Evolutionary conservation across 116 monocot species (phyloP), one percentile per base, ranked within the genome.

Genomic region (Dioscorea cayenensis): DNA sequence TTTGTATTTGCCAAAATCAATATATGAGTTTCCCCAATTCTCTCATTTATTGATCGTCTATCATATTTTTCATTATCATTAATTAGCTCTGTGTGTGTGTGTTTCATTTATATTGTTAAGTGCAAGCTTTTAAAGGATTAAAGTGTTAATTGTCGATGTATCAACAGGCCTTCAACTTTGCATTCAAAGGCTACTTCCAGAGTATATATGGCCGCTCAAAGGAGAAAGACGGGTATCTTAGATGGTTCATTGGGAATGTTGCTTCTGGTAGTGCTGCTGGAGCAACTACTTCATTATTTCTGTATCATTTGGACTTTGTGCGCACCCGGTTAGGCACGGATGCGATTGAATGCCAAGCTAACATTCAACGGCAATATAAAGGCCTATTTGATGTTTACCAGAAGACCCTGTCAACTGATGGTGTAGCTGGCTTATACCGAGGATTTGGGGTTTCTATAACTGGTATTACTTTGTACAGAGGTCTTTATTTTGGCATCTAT

Each of bases 211-310:
- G 88, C 67, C 73, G 32, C 35, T 82, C 88, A 58, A 94, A 84
- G 73, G 93, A 92, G 75, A 89, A 86, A 73, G 92, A 91, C 71
- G 89, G 94, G 16, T 82, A 90, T 73, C 36, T 74, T 19, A 88
- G 78, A 59, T 85, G 86, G 86, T 84, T 93, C 59, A 88, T 83
- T 28, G 83, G 90, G 21, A 99, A 93, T 75, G 79, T 93, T 63
- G 90, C 91, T 43, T 99, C 94, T 66, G 99, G 94, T 66, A 89
- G 99, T 84, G 88, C 89, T 58, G 93, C 97, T n/a, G 97, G 97
- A 73, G 97, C 93, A 51, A 86, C 81, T 55, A 88, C 84, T 49
- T 97, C 97, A 49, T 77, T 86, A 52, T 59, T 90, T 58, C 77
- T 97, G 32, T 97, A 97, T 68, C 97, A 97, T 80, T 77, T 97